Percentiles rank a stretch among this genome's conserved stretches.
Conservation (phyloP, 2,329 filamentous ascomycete species). For the Ophiostoma novo-ulmi region DNA sequence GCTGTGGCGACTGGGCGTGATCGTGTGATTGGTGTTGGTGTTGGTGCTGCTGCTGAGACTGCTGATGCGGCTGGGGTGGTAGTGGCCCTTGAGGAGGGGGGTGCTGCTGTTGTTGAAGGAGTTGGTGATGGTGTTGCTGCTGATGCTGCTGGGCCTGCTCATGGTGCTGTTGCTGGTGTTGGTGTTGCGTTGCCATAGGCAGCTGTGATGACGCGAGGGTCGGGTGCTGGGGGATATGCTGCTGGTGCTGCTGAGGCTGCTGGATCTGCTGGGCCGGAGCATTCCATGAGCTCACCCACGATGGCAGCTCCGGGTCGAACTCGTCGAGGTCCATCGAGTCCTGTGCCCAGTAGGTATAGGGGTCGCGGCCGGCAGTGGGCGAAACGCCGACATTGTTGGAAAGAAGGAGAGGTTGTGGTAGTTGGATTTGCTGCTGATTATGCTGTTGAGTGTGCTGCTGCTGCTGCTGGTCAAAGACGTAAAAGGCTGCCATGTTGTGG, state of each 20-base stretch:
- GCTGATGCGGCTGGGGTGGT: background rate
- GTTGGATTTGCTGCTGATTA: constrained; percentile 11
- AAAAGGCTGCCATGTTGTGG: constrained; percentile 4
- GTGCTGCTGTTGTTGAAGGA: constrained; percentile 14
- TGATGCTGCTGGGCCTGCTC: constrained; percentile 17
- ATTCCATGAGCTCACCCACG: constrained; percentile 28
- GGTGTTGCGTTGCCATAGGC: constrained; percentile 15
- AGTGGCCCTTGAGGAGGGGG: constrained; percentile 14
- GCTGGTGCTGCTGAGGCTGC: constrained; percentile 1
- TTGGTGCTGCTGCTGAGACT: background rate
- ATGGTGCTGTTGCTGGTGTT: constrained; percentile 14
- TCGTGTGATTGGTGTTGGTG: constrained; percentile 15
- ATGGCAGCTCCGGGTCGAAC: constrained; percentile 30
- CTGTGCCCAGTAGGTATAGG: constrained; percentile 24
- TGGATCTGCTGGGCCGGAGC: constrained; percentile 14
- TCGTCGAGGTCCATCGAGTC: constrained; percentile 33
- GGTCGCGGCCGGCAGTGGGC: constrained; percentile 14
- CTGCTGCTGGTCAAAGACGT: constrained; percentile 15
- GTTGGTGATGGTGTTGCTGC: background rate
- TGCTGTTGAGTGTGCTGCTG: constrained; percentile 12
- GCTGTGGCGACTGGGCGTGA: constrained; percentile 8
- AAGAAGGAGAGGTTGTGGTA: constrained; percentile 15
- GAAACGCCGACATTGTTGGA: constrained; percentile 1
- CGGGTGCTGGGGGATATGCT: constrained; percentile 12
- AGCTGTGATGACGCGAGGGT: background rate